These are phyloP conservation scores for Auriscalpium vulgare DNA, from an alignment of 768 basidiomycete species.

Conservation along the genomic window DNA sequence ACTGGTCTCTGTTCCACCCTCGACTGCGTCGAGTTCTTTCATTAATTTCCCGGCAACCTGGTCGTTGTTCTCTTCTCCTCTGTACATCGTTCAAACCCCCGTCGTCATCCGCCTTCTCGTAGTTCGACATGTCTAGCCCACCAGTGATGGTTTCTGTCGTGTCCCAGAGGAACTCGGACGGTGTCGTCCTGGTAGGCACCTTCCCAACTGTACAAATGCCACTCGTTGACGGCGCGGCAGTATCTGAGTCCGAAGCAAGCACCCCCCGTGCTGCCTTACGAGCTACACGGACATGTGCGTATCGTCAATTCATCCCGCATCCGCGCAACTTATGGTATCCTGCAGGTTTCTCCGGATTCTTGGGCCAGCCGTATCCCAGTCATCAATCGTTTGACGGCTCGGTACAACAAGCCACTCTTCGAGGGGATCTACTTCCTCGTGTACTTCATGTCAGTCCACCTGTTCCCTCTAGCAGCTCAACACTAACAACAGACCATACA, in stretches of 20 bases:
- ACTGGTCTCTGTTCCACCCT: slow-evolving; percentile 7
- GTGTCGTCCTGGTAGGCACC: slow-evolving; percentile 6
- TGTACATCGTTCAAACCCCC: not conserved
- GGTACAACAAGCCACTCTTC: slow-evolving; percentile 35
- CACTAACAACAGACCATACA: not conserved
- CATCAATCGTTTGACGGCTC: slow-evolving; percentile 28
- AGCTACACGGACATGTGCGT: slow-evolving; percentile 2
- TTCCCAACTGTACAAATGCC: not conserved
- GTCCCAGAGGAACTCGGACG: slow-evolving; percentile 1
- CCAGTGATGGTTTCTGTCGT: slow-evolving; percentile 7
- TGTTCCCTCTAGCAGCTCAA: no score
- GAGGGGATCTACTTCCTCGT: slow-evolving; percentile 36
- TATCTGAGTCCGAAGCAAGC: not conserved
- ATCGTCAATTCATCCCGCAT: not conserved
- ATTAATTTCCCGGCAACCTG: not conserved
- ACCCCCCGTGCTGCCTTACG: slow-evolving; percentile 3
- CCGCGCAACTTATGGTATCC: not conserved
- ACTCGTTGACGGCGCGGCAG: not conserved
- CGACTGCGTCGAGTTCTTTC: slow-evolving; percentile 2
- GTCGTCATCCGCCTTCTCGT: not conserved
- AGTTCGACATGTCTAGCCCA: not conserved
- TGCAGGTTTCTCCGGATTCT: slow-evolving; percentile 33
- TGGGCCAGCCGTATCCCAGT: slow-evolving; percentile 37
- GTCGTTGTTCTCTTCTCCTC: not conserved
- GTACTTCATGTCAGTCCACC: slow-evolving; percentile 30